phyloP scores from a whole-genome alignment of 139 green algal species.

The Volvox reticuliferus region DNA sequence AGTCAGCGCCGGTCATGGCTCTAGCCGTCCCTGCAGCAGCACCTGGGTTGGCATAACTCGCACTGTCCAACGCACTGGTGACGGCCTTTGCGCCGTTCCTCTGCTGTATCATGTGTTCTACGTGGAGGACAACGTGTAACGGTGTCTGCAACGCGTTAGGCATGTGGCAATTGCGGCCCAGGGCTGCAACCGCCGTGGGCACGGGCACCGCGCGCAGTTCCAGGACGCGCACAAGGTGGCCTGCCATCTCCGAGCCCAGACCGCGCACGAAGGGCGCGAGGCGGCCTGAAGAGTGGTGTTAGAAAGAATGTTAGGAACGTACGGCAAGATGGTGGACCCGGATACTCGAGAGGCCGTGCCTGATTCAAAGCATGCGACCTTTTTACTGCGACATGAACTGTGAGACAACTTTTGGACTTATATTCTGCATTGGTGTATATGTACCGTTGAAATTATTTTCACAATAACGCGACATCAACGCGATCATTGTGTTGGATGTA shows the following conservation, averaged over 20 bases:
- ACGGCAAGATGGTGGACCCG: no score
- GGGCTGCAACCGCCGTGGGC: conserved; percentile 22
- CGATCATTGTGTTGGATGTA: no score
- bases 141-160: conserved; percentile 70
- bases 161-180: conserved; percentile 80
- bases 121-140: conserved; percentile 64
- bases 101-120: conserved; percentile 47
- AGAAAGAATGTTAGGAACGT: no score
- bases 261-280: background rate
- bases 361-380: no score
- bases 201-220: conserved; percentile 44
- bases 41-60: background rate
- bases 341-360: no score
- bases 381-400: no score
- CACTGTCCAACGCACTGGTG: background rate
- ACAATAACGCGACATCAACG: no score
- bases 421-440: no score
- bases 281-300: conserved; percentile 6
- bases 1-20: background rate
- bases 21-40: background rate
- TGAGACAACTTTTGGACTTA: no score
- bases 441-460: no score
- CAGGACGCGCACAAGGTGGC: conserved; percentile 24
- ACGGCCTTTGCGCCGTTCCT: background rate
- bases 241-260: conserved; percentile 44